Base-by-base conservation (phyloP, 179 eudicot genomes). In the Nepenthes alata region DNA sequence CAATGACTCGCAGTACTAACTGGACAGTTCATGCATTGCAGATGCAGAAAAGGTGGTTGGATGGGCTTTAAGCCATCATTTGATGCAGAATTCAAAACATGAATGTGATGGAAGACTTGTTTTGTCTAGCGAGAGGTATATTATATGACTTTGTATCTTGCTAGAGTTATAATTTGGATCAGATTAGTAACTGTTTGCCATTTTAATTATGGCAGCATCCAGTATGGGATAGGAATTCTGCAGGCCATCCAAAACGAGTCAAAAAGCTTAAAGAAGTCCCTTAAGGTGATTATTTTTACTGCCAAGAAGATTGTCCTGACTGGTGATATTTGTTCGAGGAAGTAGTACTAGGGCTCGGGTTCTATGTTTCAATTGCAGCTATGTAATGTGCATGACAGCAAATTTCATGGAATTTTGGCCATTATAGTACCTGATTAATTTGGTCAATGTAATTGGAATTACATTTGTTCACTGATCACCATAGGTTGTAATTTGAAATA, bases 21-120 rank as follows among this genome's bases (percentile, higher is more conserved):
- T 44, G 63, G 44, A 2, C 37, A 10, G n/a, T 48, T 37, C 11
- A 58, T 73, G 67, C 44, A 53, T 61, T 58, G 70, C 77, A 87
- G 95, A 86, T 81, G 86, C 86, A 12, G 95, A 85, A 70, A 87
- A 85, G 76, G 81, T 85, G 49, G 72, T 85, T 58, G 95, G 88
- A 44, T 87, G 95, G 95, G 91, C 95, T 69, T 55, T 85, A 60
- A 82, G 85, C 69, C 81, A 82, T 69, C 84, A 85, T 72, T 65
- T 85, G 65, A 85, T 82, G 91, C 81, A 81, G 37, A 72, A 74
- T 59, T 51, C 80, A 3, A 65, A 63, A 65, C 58, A 68, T 62
- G 78, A 77, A 53, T 38, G 85, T 35, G 78, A 83, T 62, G 53
- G 66, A 3, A 74, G 64, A 75, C 71, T 85, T 67, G 76, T 77